Base-by-base conservation (phyloP, 306 rosid genomes). In the Gleditsia sinensis region DNA sequence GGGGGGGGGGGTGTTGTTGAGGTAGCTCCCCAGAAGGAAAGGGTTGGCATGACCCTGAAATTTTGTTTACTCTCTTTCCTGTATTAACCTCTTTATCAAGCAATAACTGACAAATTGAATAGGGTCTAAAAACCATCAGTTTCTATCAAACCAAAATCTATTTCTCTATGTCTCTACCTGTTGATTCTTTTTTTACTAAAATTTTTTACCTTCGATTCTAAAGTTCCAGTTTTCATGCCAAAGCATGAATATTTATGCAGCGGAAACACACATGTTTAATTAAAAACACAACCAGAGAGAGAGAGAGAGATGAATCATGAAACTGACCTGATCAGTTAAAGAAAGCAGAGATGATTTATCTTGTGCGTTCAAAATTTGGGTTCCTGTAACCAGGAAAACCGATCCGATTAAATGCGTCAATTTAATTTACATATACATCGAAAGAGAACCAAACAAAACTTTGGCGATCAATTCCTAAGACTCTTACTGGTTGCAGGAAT, bases 401-500 rank as follows among this genome's bases (percentile, higher is more conserved):
- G 36, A 53, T 68, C 55, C 9, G 36, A 53, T 68, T 36, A 53
- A 67, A 11, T 48, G 17, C 39, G 46, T 72, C 36, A 42, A 30
- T 30, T 43, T 6, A 14, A 6, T 54, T 71, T 55, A 11, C 9
- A 61, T 9, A 17, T 5, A 42, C 30, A 24, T 17, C 0, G 28
- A 55, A 69, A 70, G 40, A 59, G 36, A 34, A 23, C 3, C 1
- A 5, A 33, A 65, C 13, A 63, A 23, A 72, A 21, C 3, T 21
- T 46, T 60, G 1, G 21, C 49, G 34, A 71, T n/a, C n/a, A 24
- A 67, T 39, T 46, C 6, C 1, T 30, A 55, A 10, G 62, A 54
- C 55, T 5, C 78, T 68, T 83, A 78, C 83, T 83, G 6, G 81
- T 69, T 46, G 71, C 67, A 74, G 83, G 78, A 61, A 78, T 49